A percentile compares a stretch with the other conserved stretches of the same genome.
Conservation (phyloP, 108 stramenopile species). For the Nannochloropsis gaditana region DNA sequence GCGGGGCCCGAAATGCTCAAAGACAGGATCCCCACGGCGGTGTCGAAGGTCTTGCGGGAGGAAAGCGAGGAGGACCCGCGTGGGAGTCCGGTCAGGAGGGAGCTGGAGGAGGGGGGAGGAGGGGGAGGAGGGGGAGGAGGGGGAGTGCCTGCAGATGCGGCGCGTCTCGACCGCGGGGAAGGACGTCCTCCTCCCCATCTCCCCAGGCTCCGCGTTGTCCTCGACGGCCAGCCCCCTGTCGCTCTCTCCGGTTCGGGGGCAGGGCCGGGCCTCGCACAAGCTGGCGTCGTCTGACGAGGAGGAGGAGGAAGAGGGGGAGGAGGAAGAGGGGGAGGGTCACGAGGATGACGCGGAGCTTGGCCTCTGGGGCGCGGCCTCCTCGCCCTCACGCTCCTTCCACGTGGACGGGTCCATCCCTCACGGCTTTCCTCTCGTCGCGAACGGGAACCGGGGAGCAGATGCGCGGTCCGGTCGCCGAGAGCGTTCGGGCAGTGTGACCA, state of each 20-base stretch:
- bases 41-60: neutral
- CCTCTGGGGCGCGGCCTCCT: neutral
- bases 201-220: neutral
- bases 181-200: conserved; percentile 10
- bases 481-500: neutral
- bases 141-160: neutral
- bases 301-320: too few relatives aligned
- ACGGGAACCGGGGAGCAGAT: neutral
- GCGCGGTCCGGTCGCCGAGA: neutral
- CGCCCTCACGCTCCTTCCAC: neutral
- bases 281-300: neutral
- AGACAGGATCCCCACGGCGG: neutral
- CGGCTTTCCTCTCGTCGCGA: neutral
- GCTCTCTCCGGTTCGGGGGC: neutral
- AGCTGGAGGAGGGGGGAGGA: neutral
- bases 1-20: neutral
- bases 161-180: neutral
- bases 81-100: neutral
- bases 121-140: conserved; percentile 4
- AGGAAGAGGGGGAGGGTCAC: neutral
- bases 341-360: neutral
- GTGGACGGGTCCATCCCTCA: neutral
- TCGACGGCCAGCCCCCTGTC: neutral
- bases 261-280: neutral
- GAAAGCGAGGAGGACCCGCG: neutral